phyloP scores from a whole-genome alignment of 129 eudicot genomes.

The Scalesia atractyloides region DNA sequence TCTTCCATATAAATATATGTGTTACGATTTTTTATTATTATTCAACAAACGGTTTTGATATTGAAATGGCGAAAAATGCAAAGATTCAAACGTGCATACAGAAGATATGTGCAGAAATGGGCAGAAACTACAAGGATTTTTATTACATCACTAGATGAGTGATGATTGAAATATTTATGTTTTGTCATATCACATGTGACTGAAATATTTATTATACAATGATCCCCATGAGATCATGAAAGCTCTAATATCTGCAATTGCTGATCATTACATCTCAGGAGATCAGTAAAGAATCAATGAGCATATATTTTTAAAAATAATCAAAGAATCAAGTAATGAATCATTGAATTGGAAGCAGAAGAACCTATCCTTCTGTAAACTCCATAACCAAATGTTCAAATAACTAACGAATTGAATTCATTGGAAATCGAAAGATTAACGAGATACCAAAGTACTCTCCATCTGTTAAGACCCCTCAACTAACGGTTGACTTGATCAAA shows the following conservation, averaged over 20 bases:
- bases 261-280: constrained; percentile 42
- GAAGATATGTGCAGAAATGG: constrained; percentile 33
- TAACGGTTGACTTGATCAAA: constrained; percentile 46
- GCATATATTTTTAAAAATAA: constrained; percentile 32
- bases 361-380: constrained; percentile 29
- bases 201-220: constrained; percentile 12
- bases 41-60: background rate
- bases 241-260: constrained; percentile 30
- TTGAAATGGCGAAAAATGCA: constrained; percentile 44
- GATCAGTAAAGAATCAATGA: constrained; percentile 37
- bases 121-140: constrained; percentile 43
- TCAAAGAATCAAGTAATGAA: constrained; percentile 54
- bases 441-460: constrained; percentile 31
- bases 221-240: constrained; percentile 44
- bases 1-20: constrained; percentile 73
- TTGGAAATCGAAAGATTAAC: constrained; percentile 21
- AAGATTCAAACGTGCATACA: constrained; percentile 46
- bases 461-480: constrained; percentile 42
- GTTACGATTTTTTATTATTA: background rate
- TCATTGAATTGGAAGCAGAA: constrained; percentile 37
- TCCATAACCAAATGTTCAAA: constrained; percentile 32
- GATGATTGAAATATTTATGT: constrained; percentile 15
- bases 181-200: constrained; percentile 23
- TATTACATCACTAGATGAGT: constrained; percentile 23
- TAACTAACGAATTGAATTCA: constrained; percentile 39